phyloP scores from a whole-genome alignment of 129 eudicot species.

The Chrysanthemum lavandulifolium region DNA sequence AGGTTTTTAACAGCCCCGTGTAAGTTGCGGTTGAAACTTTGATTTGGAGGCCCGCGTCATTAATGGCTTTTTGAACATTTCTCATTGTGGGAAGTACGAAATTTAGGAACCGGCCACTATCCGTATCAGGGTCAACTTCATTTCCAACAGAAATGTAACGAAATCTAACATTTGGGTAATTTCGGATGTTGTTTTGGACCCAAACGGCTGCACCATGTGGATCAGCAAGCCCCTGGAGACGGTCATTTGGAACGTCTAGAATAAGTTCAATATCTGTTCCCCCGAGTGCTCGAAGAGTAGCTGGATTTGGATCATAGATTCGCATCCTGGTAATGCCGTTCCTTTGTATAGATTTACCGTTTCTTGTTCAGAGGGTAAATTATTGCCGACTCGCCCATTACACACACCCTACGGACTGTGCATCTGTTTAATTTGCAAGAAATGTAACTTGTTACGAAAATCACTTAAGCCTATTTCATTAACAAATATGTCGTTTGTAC shows the following conservation, averaged over 20 bases:
- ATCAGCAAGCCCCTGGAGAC: constrained; percentile 22
- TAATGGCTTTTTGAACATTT: neutral
- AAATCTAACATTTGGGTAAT: constrained; percentile 25
- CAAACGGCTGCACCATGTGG: constrained; percentile 29
- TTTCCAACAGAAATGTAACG: constrained; percentile 18
- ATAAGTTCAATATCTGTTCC: constrained; percentile 39
- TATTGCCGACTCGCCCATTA: constrained; percentile 27
- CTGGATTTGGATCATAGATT: neutral
- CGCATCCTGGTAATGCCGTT: constrained; percentile 21
- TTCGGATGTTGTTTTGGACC: constrained; percentile 33
- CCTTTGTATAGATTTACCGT: constrained; percentile 25
- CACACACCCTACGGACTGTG: constrained; percentile 38
- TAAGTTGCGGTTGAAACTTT: constrained; percentile 39
- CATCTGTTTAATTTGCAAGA: constrained; percentile 27
- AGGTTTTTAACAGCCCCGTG: constrained; percentile 22
- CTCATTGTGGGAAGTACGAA: too few relatives aligned
- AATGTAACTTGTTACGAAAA: neutral
- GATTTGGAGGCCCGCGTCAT: constrained; percentile 8
- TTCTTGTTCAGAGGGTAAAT: constrained; percentile 37
- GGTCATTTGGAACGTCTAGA: constrained; percentile 35
- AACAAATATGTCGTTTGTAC: too few relatives aligned
- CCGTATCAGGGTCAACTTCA: too few relatives aligned
- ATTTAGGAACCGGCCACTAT: too few relatives aligned
- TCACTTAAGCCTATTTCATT: neutral
- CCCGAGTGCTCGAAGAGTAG: constrained; percentile 23